A percentile compares a stretch with the other conserved stretches of the same genome.
phyloP scores from a whole-genome alignment of 139 green algal species.

The Chlorella sorokiniana region DNA sequence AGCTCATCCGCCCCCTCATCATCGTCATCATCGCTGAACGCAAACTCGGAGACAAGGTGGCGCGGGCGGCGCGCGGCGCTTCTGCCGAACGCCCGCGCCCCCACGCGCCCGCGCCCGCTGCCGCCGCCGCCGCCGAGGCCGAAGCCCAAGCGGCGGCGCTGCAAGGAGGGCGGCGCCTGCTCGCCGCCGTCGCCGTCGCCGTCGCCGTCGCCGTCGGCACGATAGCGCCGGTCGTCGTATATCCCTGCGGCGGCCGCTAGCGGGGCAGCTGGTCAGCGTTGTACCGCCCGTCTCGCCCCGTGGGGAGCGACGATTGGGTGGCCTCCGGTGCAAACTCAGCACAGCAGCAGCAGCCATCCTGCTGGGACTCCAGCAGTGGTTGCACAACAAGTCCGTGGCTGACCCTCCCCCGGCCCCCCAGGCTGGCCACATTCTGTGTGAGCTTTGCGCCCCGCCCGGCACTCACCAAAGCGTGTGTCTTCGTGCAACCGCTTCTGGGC shows the following conservation, averaged over 20 bases:
- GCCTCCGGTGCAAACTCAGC: too few species aligned
- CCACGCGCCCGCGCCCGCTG: background rate
- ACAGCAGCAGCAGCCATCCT: too few species aligned
- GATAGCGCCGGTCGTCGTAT: slow-evolving; percentile 22
- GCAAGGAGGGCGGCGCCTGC: background rate
- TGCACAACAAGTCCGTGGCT: too few species aligned
- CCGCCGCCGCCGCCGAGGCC: background rate
- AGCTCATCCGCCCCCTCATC: slow-evolving; percentile 2
- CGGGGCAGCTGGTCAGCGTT: too few species aligned
- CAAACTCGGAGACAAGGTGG: slow-evolving; percentile 8
- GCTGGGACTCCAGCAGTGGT: too few species aligned
- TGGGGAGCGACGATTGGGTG: too few species aligned
- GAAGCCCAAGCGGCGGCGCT: background rate
- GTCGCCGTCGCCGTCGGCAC: background rate
- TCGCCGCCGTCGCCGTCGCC: background rate
- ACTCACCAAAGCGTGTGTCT: slow-evolving; percentile 25
- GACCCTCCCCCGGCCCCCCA: too few species aligned
- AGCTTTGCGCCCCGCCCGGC: too few species aligned
- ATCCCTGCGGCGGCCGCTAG: too few species aligned
- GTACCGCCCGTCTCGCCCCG: too few species aligned
- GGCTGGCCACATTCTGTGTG: too few species aligned
- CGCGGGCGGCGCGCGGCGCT: background rate
- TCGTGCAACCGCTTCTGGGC: slow-evolving; percentile 29
- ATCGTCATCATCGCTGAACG: background rate
- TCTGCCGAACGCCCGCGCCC: background rate